Evolutionary conservation across 192 early-diverging fungal species (phyloP).

Genomic region (Diversispora epigaea): DNA sequence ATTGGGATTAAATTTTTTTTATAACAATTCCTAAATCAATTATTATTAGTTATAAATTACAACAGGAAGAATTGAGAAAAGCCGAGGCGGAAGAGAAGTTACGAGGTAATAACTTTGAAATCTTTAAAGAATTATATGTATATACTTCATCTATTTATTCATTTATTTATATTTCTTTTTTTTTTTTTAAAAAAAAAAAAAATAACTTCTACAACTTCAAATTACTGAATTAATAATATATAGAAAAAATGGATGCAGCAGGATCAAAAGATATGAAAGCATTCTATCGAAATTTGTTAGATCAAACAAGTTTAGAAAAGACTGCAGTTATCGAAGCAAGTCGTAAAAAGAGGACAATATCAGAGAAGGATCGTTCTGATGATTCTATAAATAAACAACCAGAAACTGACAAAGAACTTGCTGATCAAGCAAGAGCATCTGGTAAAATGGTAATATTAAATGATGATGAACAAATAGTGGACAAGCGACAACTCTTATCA

Average conservation of each 20-base stretch:
- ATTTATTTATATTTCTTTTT: background rate
- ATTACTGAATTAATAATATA: background rate
- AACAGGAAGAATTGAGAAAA: conserved; percentile 58
- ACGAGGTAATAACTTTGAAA: conserved; percentile 35
- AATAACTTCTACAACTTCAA: background rate
- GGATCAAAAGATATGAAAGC: conserved; percentile 40
- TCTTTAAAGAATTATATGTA: background rate
- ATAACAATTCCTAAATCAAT: background rate
- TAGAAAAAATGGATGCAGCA: conserved; percentile 32
- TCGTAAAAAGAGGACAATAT: background rate
- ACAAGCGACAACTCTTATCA: conserved; percentile 66
- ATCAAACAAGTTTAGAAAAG: conserved; percentile 45
- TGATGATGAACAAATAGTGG: conserved; percentile 73
- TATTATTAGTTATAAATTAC: conserved; percentile 45
- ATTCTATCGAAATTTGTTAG: conserved; percentile 62
- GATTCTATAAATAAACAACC: conserved; percentile 16
- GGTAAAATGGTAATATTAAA: conserved; percentile 56
- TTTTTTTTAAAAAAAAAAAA: too few relatives aligned
- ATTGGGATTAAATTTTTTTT: background rate
- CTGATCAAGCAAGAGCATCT: conserved; percentile 41
- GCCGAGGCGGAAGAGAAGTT: conserved; percentile 61
- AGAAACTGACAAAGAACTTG: conserved; percentile 37
- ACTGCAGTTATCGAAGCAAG: conserved; percentile 40
- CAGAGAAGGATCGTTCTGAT: background rate
- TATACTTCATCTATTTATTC: background rate